phyloP scores from a whole-genome alignment of 2,329 filamentous ascomycete species.

The Dothideomycetes sp. region DNA sequence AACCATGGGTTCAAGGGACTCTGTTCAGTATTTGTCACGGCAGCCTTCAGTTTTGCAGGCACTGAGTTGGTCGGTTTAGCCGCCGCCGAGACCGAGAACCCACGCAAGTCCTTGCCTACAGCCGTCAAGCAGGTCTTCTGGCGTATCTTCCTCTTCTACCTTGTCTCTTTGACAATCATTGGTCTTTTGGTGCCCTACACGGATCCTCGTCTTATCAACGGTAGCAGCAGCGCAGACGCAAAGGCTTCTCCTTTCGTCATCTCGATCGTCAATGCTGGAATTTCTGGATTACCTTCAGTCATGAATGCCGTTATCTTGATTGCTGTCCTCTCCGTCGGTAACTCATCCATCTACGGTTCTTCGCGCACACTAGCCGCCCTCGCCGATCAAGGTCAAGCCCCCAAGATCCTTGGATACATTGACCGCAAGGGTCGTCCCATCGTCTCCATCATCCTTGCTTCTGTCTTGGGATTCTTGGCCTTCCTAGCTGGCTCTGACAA shows the following conservation, averaged over 20 bases:
- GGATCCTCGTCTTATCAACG: slow-evolving; percentile 53
- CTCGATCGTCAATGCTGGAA: slow-evolving; percentile 73
- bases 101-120: slow-evolving; percentile 70
- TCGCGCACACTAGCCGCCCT: slow-evolving; percentile 83
- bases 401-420: slow-evolving; percentile 50
- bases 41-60: slow-evolving; percentile 67
- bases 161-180: slow-evolving; percentile 70
- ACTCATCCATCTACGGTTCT: slow-evolving; percentile 84
- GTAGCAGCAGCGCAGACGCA: slow-evolving; percentile 51
- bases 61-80: slow-evolving; percentile 70
- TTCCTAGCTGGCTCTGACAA: slow-evolving; percentile 43
- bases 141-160: slow-evolving; percentile 73
- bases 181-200: slow-evolving; percentile 72
- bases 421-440: slow-evolving; percentile 53
- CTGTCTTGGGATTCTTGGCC: slow-evolving; percentile 48
- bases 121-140: slow-evolving; percentile 93
- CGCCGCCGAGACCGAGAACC: slow-evolving; percentile 70
- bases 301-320: slow-evolving; percentile 96
- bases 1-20: slow-evolving; percentile 77
- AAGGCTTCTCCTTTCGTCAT: slow-evolving; percentile 88
- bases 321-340: slow-evolving; percentile 82
- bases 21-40: slow-evolving; percentile 67
- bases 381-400: slow-evolving; percentile 62
- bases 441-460: slow-evolving; percentile 37
- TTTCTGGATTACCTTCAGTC: slow-evolving; percentile 69